Percentiles rank a stretch among this genome's conserved stretches.
Conservation (phyloP, 2,329 filamentous ascomycete genomes). For the Raffaelea ambrosiae region DNA sequence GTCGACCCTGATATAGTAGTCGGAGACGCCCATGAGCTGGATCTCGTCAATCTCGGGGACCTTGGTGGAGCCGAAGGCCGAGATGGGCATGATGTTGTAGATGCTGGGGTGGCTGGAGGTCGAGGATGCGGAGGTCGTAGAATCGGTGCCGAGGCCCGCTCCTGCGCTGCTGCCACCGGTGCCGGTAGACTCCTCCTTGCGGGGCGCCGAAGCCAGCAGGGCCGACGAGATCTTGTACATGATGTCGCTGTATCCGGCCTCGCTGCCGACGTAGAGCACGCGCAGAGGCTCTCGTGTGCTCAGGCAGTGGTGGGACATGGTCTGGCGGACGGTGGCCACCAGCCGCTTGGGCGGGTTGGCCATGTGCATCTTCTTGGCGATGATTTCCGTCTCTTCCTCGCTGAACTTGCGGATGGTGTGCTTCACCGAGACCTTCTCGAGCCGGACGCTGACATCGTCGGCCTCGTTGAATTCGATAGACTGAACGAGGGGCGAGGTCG, state of each 20-base stretch:
- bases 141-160: too few species aligned
- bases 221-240: conserved; percentile 40
- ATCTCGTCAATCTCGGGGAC: conserved; percentile 32
- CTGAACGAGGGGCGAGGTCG: conserved; percentile 13
- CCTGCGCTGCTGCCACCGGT: background rate
- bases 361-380: conserved; percentile 24
- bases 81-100: conserved; percentile 43
- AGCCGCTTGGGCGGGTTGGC: conserved; percentile 25
- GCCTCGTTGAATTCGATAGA: conserved; percentile 39
- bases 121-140: too few species aligned
- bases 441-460: conserved; percentile 18
- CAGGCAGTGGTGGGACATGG: conserved; percentile 36
- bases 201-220: conserved; percentile 32
- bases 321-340: conserved; percentile 36
- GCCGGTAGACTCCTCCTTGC: conserved; percentile 11
- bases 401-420: conserved; percentile 35
- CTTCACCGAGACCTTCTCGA: conserved; percentile 34
- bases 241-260: conserved; percentile 29
- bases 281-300: conserved; percentile 36
- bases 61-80: conserved; percentile 35
- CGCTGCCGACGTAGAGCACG: conserved; percentile 39
- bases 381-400: conserved; percentile 27
- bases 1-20: conserved; percentile 42
- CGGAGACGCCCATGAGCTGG: conserved; percentile 42
- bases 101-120: conserved; percentile 14